phyloP scores from a whole-genome alignment of 495 filamentous ascomycete genomes.

The Neurospora cerealis region DNA sequence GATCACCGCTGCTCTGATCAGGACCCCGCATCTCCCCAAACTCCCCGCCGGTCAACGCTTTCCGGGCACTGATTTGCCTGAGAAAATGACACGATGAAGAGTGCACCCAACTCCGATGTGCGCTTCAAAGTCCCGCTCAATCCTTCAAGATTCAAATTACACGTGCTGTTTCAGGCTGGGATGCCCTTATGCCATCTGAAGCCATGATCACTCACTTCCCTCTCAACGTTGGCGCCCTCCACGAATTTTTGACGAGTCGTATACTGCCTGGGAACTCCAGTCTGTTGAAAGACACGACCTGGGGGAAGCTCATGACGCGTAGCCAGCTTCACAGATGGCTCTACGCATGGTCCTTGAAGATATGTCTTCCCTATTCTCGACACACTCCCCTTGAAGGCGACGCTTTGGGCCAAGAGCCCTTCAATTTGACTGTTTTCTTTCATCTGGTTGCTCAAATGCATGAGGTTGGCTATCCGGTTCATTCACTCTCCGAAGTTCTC shows the following conservation, averaged over 20 bases:
- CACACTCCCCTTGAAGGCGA: not conserved
- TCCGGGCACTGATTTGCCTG: not conserved
- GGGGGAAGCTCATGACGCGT: conserved; percentile 13
- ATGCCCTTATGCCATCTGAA: conserved; percentile 13
- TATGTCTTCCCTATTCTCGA: conserved; percentile 18
- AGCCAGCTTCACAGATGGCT: conserved; percentile 21
- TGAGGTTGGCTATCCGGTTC: conserved; percentile 24
- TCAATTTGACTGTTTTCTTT: conserved; percentile 22
- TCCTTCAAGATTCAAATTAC: not conserved
- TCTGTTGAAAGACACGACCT: not conserved
- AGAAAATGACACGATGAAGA: not conserved
- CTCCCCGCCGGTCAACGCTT: not conserved
- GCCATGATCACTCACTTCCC: conserved; percentile 13
- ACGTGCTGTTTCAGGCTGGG: conserved; percentile 20
- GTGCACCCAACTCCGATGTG: conserved; percentile 9
- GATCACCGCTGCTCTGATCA: not conserved
- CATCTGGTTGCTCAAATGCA: conserved; percentile 19
- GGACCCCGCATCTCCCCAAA: not conserved
- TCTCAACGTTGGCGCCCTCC: not conserved
- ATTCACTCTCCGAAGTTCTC: conserved; percentile 25
- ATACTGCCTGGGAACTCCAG: conserved; percentile 10
- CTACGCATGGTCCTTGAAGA: conserved; percentile 24
- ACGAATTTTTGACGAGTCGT: conserved; percentile 9
- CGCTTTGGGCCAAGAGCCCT: conserved; percentile 12
- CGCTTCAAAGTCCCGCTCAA: conserved; percentile 20